Evolutionary conservation across 495 filamentous ascomycete genomes (phyloP).

Genomic region (Baudoinia panamericana): DNA sequence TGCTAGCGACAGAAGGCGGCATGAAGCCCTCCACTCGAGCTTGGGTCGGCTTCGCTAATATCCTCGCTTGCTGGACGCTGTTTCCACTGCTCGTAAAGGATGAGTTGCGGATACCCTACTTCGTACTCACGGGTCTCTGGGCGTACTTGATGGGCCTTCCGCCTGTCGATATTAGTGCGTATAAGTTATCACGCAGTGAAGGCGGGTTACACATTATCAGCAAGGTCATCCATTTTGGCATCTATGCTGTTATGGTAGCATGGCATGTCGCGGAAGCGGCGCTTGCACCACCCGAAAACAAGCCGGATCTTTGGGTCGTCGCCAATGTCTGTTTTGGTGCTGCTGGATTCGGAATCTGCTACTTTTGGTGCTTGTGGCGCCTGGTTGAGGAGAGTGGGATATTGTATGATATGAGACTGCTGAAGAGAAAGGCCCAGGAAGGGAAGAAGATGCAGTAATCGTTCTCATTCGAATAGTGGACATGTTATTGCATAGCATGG

Average conservation of each 20-base stretch:
- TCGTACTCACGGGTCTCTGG: slow-evolving; percentile 73
- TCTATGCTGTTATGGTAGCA: slow-evolving; percentile 60
- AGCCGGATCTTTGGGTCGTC: slow-evolving; percentile 91
- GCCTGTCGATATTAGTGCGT: slow-evolving; percentile 55
- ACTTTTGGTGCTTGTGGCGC: slow-evolving; percentile 75
- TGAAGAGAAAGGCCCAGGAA: slow-evolving; percentile 7
- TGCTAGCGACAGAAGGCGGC: slow-evolving; percentile 64
- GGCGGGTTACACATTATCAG: slow-evolving; percentile 38
- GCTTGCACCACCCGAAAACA: slow-evolving; percentile 50
- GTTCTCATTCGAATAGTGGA: no score
- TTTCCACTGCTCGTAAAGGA: slow-evolving; percentile 81
- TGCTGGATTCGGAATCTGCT: slow-evolving; percentile 72
- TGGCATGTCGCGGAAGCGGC: slow-evolving; percentile 70
- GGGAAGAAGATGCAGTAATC: slow-evolving; percentile 17
- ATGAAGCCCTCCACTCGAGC: slow-evolving; percentile 60
- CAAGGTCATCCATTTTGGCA: slow-evolving; percentile 53
- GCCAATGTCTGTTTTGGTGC: slow-evolving; percentile 75
- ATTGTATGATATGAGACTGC: slow-evolving; percentile 5
- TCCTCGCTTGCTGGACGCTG: slow-evolving; percentile 85
- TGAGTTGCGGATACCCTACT: slow-evolving; percentile 70
- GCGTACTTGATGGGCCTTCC: slow-evolving; percentile 80
- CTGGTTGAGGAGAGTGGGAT: slow-evolving; percentile 46
- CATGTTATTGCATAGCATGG: no score
- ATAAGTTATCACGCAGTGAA: slow-evolving; percentile 25
- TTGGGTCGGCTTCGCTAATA: slow-evolving; percentile 88